phyloP scores from a whole-genome alignment of 768 basidiomycete genomes.

The Cytidiella melzeri region DNA sequence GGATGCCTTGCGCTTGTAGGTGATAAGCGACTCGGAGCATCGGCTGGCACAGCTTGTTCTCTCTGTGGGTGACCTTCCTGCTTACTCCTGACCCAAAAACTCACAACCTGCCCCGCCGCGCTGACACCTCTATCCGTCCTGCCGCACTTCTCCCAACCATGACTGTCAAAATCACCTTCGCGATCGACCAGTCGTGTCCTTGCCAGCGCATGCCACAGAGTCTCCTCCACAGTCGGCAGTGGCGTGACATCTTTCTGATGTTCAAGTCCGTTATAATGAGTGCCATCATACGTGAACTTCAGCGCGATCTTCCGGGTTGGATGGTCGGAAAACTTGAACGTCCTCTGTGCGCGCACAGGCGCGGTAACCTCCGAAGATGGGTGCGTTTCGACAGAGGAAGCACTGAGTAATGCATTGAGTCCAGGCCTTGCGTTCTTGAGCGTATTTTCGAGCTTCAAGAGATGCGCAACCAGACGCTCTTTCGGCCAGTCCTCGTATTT shows the following conservation, averaged over 20 bases:
- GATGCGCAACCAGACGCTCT: conserved; percentile 4
- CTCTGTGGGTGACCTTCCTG: conserved; percentile 22
- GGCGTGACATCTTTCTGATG: conserved; percentile 66
- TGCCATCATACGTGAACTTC: conserved; percentile 88
- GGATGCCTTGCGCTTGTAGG: too few species aligned
- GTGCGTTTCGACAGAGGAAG: not conserved
- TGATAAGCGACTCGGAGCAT: too few species aligned
- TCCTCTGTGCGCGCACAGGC: conserved; percentile 23
- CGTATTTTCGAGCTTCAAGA: conserved; percentile 1
- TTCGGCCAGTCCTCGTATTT: conserved; percentile 1
- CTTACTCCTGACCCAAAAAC: conserved; percentile 82
- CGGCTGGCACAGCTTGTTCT: not conserved
- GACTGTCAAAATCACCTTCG: conserved; percentile 71
- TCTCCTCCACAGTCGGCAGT: conserved; percentile 86
- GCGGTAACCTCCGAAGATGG: not conserved
- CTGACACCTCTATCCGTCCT: conserved; percentile 95
- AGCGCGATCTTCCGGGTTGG: conserved; percentile 88
- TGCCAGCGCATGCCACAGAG: conserved; percentile 74
- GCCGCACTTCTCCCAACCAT: conserved; percentile 88
- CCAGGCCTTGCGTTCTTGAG: not conserved
- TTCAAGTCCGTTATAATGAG: conserved; percentile 88
- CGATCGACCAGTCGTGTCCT: conserved; percentile 74
- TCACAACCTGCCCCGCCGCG: conserved; percentile 89
- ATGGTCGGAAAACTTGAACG: conserved; percentile 62
- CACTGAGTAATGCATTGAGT: not conserved